Conservation (phyloP, 2,329 filamentous ascomycete species). For the Ploettnerulaceae sp. region DNA sequence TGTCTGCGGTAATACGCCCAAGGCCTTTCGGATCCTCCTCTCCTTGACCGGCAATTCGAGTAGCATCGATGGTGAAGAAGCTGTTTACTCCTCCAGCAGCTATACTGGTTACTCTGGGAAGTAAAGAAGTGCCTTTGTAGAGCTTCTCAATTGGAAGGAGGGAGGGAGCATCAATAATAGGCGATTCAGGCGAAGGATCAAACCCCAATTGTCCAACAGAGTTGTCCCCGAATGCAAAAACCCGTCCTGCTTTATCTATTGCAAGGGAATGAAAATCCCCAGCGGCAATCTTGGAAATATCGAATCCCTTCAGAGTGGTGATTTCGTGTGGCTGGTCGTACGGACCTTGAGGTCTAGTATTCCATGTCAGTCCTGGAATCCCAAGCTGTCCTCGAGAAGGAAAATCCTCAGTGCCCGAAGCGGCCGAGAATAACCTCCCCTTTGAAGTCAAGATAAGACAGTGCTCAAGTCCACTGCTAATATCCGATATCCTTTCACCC, state of each 20-base stretch:
- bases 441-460: slow-evolving; percentile 77
- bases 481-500: slow-evolving; percentile 68
- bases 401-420: slow-evolving; percentile 71
- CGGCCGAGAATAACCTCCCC: slow-evolving; percentile 86
- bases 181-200: slow-evolving; percentile 57
- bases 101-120: slow-evolving; percentile 67
- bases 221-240: slow-evolving; percentile 91
- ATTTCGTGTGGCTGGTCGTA: slow-evolving; percentile 84
- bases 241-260: slow-evolving; percentile 67
- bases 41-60: slow-evolving; percentile 46
- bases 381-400: slow-evolving; percentile 84
- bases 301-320: slow-evolving; percentile 61
- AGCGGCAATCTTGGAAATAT: slow-evolving; percentile 69
- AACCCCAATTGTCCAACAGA: slow-evolving; percentile 87
- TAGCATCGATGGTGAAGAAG: slow-evolving; percentile 81
- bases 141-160: slow-evolving; percentile 66
- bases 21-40: slow-evolving; percentile 40
- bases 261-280: slow-evolving; percentile 85
- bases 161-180: slow-evolving; percentile 63
- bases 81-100: slow-evolving; percentile 83
- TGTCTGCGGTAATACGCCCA: slow-evolving; percentile 63
- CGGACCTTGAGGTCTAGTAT: slow-evolving; percentile 67
- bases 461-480: slow-evolving; percentile 79
- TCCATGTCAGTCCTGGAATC: slow-evolving; percentile 76
- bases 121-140: slow-evolving; percentile 61